A percentile compares a stretch with the other conserved stretches of the same genome.
These are phyloP conservation scores for Cucurbita argyrosperma DNA, from an alignment of 306 rosid genomes.

Conservation along the genomic window DNA sequence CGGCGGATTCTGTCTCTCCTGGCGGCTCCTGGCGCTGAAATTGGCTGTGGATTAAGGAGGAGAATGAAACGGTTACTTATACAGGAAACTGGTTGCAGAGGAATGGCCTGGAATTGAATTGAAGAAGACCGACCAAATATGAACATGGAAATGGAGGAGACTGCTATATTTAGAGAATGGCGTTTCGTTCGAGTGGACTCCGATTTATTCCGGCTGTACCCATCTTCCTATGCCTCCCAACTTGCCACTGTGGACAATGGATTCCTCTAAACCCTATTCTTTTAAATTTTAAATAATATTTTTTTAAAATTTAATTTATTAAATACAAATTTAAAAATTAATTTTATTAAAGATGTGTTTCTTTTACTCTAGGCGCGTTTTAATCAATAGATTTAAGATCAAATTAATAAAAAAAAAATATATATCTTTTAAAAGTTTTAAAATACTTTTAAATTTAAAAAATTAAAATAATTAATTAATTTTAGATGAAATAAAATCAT, in stretches of 20 bases:
- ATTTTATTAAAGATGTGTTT: too few species aligned
- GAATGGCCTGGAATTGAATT: not conserved
- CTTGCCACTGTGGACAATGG: not conserved
- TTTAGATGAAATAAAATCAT: too few species aligned
- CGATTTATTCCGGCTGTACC: not conserved
- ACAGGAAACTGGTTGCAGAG: not conserved
- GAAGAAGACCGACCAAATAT: constrained; percentile 7
- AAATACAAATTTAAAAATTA: too few species aligned
- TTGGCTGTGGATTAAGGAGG: not conserved
- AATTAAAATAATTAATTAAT: too few species aligned
- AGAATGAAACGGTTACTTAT: not conserved
- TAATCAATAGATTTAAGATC: too few species aligned
- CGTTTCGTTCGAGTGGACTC: not conserved
- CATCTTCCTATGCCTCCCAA: not conserved
- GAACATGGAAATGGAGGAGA: not conserved
- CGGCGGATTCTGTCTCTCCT: not conserved
- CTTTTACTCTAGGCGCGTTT: too few species aligned
- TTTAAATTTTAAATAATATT: too few species aligned
- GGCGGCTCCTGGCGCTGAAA: not conserved
- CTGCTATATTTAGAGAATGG: not conserved
- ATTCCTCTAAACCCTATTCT: too few species aligned
- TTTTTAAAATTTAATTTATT: too few species aligned
- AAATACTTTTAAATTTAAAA: too few species aligned
- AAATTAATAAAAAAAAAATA: too few species aligned
- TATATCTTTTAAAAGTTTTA: too few species aligned